phyloP scores from a whole-genome alignment of 2,329 filamentous ascomycete genomes.

The Trichoderma sp. region DNA sequence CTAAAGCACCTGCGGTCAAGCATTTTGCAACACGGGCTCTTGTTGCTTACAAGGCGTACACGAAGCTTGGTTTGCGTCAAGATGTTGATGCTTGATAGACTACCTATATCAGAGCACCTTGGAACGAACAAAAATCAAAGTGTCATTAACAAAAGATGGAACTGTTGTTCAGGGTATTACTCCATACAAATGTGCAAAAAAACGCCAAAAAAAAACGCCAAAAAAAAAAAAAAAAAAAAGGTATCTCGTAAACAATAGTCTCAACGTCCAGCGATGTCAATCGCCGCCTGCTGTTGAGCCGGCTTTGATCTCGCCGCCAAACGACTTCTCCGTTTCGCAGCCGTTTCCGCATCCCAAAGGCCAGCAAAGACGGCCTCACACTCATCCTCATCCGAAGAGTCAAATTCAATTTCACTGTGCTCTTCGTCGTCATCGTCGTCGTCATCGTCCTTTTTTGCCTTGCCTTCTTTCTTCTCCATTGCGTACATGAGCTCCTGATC shows the following conservation, averaged over 20 bases:
- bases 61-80: background rate
- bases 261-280: background rate
- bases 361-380: slow-evolving; percentile 64
- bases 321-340: slow-evolving; percentile 44
- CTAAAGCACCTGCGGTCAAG: background rate
- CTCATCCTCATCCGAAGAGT: slow-evolving; percentile 50
- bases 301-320: slow-evolving; percentile 33
- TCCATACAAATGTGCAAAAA: background rate
- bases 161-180: background rate
- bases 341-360: slow-evolving; percentile 55
- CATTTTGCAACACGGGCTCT: background rate
- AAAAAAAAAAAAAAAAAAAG: background rate
- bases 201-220: background rate
- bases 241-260: background rate
- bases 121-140: background rate
- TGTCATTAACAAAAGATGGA: background rate
- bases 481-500: slow-evolving; percentile 14
- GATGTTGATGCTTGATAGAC: background rate
- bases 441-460: background rate
- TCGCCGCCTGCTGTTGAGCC: background rate
- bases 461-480: background rate
- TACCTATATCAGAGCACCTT: background rate
- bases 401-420: slow-evolving; percentile 9
- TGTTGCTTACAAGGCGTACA: background rate
- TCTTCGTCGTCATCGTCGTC: background rate